Percentiles rank a stretch among this genome's conserved stretches.
Conservation (phyloP, 371 early-diverging fungal species). For the Mucor lusitanicus region DNA sequence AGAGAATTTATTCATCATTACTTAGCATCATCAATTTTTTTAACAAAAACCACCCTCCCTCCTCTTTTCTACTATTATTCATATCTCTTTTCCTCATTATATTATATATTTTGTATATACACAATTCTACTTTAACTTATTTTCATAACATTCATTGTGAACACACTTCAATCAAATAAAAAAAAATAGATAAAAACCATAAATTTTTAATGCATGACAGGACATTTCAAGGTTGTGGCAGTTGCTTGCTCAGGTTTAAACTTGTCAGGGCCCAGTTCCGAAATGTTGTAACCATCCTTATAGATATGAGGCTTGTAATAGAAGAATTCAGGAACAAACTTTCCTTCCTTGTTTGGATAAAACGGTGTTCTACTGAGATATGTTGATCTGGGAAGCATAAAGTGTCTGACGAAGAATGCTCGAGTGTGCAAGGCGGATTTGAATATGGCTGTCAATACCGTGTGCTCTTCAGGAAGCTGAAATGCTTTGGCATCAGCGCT, state of each 20-base stretch:
- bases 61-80: background rate
- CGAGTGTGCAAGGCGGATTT: background rate
- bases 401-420: constrained; percentile 9
- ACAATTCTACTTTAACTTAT: constrained; percentile 5
- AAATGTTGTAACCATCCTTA: constrained; percentile 16
- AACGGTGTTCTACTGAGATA: constrained; percentile 20
- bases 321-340: constrained; percentile 14
- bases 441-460: constrained; percentile 6
- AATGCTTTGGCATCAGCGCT: constrained; percentile 25
- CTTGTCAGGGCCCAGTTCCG: constrained; percentile 20
- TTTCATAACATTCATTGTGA: constrained; percentile 1
- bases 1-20: constrained; percentile 3
- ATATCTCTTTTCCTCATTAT: background rate
- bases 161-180: background rate
- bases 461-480: constrained; percentile 24
- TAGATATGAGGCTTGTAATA: constrained; percentile 16
- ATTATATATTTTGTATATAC: constrained; percentile 10
- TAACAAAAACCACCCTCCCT: background rate
- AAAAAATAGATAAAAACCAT: background rate
- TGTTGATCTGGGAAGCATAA: constrained; percentile 9
- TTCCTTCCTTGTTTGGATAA: constrained; percentile 9
- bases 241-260: background rate
- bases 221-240: background rate
- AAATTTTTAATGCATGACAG: background rate
- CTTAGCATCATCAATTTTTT: constrained; percentile 2